Conservation (phyloP, 768 basidiomycete species). For the Strobilomyces confusus region DNA sequence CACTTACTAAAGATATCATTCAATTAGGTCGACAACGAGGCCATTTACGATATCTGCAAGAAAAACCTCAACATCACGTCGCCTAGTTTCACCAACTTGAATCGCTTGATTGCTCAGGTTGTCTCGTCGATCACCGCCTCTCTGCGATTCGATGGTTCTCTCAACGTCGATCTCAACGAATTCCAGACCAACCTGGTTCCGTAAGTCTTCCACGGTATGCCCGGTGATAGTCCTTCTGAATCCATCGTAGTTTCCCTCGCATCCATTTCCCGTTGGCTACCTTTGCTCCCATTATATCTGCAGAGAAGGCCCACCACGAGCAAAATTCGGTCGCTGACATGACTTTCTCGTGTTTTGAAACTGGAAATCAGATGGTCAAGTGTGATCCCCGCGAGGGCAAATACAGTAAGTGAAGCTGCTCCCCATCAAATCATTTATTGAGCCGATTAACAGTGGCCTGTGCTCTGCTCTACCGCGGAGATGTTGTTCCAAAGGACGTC, state of each 20-base stretch:
- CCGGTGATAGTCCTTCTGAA: neutral
- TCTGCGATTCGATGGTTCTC: conserved; percentile 59
- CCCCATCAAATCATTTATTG: neutral
- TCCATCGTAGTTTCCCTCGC: conserved; percentile 74
- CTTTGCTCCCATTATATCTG: conserved; percentile 91
- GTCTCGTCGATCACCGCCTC: conserved; percentile 98
- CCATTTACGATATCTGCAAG: conserved; percentile 77
- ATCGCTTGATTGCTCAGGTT: conserved; percentile 96
- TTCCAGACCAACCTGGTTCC: conserved; percentile 99
- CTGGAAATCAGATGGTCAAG: conserved; percentile 76
- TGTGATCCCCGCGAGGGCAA: conserved; percentile 78
- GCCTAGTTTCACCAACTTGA: conserved; percentile 92
- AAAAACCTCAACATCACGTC: conserved; percentile 81
- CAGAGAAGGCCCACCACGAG: conserved; percentile 93
- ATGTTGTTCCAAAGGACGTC: conserved; percentile 76
- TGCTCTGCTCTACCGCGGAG: conserved; percentile 69
- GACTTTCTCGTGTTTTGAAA: conserved; percentile 88
- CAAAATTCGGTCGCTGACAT: conserved; percentile 98
- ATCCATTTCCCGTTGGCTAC: conserved; percentile 99
- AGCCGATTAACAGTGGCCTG: conserved; percentile 49
- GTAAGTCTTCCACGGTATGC: conserved; percentile 43
- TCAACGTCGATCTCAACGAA: conserved; percentile 83
- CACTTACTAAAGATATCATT: conserved; percentile 1
- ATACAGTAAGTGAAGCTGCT: conserved; percentile 47
- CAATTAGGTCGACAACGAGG: conserved; percentile 76